These are phyloP conservation scores for Theobroma grandiflorum DNA, from an alignment of 441 rosid species.

Conservation along the genomic window DNA sequence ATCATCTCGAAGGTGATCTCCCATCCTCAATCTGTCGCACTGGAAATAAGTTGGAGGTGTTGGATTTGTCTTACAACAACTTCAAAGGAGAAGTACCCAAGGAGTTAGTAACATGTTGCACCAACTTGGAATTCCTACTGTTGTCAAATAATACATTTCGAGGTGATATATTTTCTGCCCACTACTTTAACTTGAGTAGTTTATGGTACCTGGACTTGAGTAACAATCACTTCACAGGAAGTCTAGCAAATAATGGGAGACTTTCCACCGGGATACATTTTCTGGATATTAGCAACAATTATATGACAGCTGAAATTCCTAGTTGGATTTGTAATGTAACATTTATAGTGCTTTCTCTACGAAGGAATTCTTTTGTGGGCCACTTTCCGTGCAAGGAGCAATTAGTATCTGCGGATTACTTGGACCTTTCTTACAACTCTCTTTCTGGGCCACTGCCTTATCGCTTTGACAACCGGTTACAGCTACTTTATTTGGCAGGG, in stretches of 20 bases:
- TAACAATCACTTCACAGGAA: conserved; percentile 10
- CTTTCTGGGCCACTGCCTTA: neutral
- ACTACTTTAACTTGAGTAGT: neutral
- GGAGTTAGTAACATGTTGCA: neutral
- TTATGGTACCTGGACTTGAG: neutral
- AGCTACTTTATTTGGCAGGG: neutral
- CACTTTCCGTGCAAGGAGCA: neutral
- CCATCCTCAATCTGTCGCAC: conserved; percentile 25
- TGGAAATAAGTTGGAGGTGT: neutral
- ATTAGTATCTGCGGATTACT: neutral
- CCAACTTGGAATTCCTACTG: neutral
- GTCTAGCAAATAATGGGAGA: neutral
- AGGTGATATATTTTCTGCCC: conserved; percentile 18
- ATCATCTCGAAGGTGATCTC: conserved; percentile 26
- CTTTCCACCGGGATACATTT: neutral
- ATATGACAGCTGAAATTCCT: neutral
- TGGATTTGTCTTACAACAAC: conserved; percentile 30
- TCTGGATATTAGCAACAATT: neutral
- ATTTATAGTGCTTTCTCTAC: neutral
- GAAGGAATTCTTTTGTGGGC: neutral
- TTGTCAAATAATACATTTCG: conserved; percentile 28
- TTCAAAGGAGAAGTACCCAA: conserved; percentile 25
- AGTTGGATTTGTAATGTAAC: neutral
- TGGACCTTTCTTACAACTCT: neutral
- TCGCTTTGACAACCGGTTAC: neutral